Evolutionary conservation across 441 rosid species (phyloP).

Genomic region (Aleurites moluccanus): DNA sequence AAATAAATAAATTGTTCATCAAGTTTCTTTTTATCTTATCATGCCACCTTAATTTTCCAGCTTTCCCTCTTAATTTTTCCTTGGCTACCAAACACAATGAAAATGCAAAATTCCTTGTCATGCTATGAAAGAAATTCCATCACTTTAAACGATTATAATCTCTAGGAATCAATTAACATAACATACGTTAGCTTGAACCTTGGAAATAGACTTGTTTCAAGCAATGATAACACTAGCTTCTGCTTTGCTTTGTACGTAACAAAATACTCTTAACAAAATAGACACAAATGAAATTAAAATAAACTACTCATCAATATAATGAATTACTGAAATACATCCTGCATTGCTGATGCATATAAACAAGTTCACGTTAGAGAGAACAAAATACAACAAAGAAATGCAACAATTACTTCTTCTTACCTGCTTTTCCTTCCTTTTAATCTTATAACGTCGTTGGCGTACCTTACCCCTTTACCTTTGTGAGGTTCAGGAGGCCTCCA

Average conservation of each 20-base stretch:
- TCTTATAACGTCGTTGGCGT: conserved; percentile 65
- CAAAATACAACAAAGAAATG: conserved; percentile 6
- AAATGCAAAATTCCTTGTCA: too few relatives aligned
- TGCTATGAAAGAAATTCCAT: too few relatives aligned
- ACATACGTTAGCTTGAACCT: too few relatives aligned
- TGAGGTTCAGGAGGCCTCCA: conserved; percentile 99
- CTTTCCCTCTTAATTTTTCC: too few relatives aligned
- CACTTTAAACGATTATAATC: too few relatives aligned
- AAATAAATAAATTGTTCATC: too few relatives aligned
- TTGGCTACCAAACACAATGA: too few relatives aligned
- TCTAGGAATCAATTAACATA: too few relatives aligned
- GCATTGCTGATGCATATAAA: conserved; percentile 1
- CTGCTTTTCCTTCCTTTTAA: conserved; percentile 92
- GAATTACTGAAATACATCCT: conserved; percentile 10
- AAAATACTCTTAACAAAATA: not conserved
- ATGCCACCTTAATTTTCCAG: too few relatives aligned
- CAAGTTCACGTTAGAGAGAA: not conserved
- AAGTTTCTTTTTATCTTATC: too few relatives aligned
- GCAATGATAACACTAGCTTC: not conserved
- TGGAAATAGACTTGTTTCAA: not conserved
- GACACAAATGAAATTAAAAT: not conserved
- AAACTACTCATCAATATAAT: conserved; percentile 10
- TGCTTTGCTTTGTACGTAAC: not conserved
- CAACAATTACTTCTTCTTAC: conserved; percentile 67
- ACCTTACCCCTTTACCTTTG: conserved; percentile 92